Percentiles rank a stretch among this genome's conserved stretches.
phyloP scores from a whole-genome alignment of 2,329 filamentous ascomycete genomes.

The Nothopassalora personata region DNA sequence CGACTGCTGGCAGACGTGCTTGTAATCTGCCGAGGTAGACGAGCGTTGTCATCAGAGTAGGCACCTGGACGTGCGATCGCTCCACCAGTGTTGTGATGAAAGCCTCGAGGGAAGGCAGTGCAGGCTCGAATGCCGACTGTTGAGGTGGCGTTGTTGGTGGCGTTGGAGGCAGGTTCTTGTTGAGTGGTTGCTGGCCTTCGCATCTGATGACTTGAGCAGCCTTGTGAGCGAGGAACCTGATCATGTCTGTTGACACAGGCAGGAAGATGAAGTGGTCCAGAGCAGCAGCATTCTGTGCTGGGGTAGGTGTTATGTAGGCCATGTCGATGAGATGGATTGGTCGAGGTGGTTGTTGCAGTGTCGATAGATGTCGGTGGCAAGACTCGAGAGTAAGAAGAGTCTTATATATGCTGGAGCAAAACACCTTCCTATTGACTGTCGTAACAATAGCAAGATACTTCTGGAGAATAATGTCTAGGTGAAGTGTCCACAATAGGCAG shows the following conservation, averaged over 20 bases:
- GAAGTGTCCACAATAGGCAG: conserved; percentile 24
- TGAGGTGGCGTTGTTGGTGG: conserved; percentile 56
- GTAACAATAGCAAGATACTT: conserved; percentile 25
- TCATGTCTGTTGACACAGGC: conserved; percentile 71
- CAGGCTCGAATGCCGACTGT: conserved; percentile 41
- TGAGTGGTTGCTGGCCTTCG: conserved; percentile 46
- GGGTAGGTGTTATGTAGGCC: conserved; percentile 41
- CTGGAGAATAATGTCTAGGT: conserved; percentile 7
- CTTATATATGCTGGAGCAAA: conserved; percentile 11
- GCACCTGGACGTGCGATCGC: conserved; percentile 92
- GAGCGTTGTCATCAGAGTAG: conserved; percentile 92
- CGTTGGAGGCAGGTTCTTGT: conserved; percentile 52
- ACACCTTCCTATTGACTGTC: conserved; percentile 23
- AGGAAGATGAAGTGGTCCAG: conserved; percentile 76
- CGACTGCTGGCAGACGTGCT: conserved; percentile 81
- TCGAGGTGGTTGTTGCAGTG: conserved; percentile 10
- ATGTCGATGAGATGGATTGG: conserved; percentile 32
- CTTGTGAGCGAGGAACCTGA: conserved; percentile 67
- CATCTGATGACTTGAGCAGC: conserved; percentile 75
- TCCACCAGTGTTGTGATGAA: conserved; percentile 91
- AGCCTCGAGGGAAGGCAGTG: conserved; percentile 72
- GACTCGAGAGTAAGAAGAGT: conserved; percentile 8
- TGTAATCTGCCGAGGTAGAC: conserved; percentile 87
- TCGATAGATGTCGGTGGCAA: conserved; percentile 11
- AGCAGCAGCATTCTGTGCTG: conserved; percentile 61